Evolutionary conservation across 192 early-diverging fungal genomes (phyloP), one percentile per base, ranked within the genome.

Genomic region (Phlyctochytrium arcticum): DNA sequence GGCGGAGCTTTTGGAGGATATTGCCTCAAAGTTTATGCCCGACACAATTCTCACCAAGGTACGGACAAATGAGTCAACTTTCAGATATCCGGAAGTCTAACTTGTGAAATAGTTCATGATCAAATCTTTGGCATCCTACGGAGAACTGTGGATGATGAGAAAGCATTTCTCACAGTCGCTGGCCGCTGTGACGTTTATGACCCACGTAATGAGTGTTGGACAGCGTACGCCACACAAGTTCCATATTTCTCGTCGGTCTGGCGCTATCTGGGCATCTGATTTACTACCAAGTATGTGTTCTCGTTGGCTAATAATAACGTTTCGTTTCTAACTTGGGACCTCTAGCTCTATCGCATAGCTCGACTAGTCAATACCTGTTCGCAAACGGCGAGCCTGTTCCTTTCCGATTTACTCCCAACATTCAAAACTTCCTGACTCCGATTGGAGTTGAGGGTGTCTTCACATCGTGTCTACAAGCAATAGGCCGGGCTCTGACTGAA

Each of bases 361-460:
- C 75, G 0, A 63, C 59, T n/a, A 37, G 54, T 3, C 73, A 72
- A 4, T 73, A 72, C 44, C 59, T 87, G 24, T 82, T 89, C 62
- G 50, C 76, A 37, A 85, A 85, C 57, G 81, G 78, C 31, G 97
- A 99, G 71, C 71, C 88, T 4, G 92, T 99, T 24, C 98, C 96
- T 4, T 99, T 99, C 90, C 85, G 98, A 7, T 85, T 98, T 72
- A 99, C 98, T 7, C 98, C 96, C 10, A 96, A 93, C 76, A 88
- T 99, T 51, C 95, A 97, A 80, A 75, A 89, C 32, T 98, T 98
- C 77, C 89, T 98, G 46, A 93, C 92, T 5, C 90, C 89, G 29
- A 86, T 90, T 58, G 95, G 96, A 5, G 81, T 99, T 6, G 98
- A 98, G 55, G 96, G 98, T 15, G 82, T 92, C 7, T 94, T 98